phyloP scores from a whole-genome alignment of 345 rosid genomes.

The Ricinus communis region DNA sequence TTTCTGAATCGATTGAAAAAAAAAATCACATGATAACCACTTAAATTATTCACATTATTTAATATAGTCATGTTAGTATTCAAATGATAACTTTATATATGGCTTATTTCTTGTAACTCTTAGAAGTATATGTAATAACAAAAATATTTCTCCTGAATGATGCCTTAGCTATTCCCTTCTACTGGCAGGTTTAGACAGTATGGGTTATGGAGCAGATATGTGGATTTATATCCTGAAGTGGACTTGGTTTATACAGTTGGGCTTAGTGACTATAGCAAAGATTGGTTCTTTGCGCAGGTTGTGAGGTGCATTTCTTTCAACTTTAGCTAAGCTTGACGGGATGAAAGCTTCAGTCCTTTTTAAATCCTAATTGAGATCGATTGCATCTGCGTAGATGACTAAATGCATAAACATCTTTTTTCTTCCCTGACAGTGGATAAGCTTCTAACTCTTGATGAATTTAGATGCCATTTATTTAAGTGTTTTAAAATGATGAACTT shows the following conservation, averaged over 20 bases:
- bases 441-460: neutral
- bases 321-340: neutral
- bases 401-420: too few species aligned
- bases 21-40: neutral
- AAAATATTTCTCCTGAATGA: neutral
- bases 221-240: conserved; percentile 24
- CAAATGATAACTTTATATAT: neutral
- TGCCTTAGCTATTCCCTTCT: neutral
- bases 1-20: neutral
- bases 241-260: conserved; percentile 33
- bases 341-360: neutral
- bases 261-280: conserved; percentile 21
- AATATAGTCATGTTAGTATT: neutral
- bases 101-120: conserved; percentile 1
- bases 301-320: conserved; percentile 21
- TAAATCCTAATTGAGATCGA: neutral
- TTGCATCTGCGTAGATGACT: neutral
- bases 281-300: conserved; percentile 35
- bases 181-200: conserved; percentile 33
- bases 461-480: neutral
- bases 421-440: too few species aligned
- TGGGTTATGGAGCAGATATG: conserved; percentile 35
- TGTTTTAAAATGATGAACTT: neutral
- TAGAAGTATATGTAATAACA: neutral
- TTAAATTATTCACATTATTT: neutral